These are phyloP conservation scores for Cercospora zeina DNA, from an alignment of 2,329 filamentous ascomycete genomes.

Conservation along the genomic window DNA sequence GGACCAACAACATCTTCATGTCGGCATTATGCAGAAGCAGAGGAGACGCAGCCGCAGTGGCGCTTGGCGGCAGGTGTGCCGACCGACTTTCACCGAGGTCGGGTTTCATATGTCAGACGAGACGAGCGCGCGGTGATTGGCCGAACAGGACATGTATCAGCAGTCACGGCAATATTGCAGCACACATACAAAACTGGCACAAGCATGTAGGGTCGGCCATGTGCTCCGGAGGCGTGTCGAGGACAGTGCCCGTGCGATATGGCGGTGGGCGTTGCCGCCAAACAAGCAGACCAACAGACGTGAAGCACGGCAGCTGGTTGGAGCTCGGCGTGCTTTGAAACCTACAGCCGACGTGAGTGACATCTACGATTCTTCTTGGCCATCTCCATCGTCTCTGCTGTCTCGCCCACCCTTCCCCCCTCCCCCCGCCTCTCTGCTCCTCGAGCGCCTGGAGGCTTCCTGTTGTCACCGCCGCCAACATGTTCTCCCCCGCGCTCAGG, in stretches of 20 bases:
- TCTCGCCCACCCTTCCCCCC: not conserved
- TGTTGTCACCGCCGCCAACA: slow-evolving; percentile 26
- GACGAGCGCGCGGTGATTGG: not conserved
- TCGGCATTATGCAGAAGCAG: no score
- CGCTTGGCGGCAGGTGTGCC: not conserved
- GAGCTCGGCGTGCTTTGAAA: not conserved
- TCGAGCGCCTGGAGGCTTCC: slow-evolving; percentile 1
- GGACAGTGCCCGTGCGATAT: no score
- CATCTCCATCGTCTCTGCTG: not conserved
- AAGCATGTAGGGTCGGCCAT: no score
- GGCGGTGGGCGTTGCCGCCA: not conserved
- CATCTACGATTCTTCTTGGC: slow-evolving; percentile 11
- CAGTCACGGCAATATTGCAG: no score
- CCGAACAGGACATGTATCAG: not conserved
- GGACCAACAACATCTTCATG: no score
- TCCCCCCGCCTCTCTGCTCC: slow-evolving; percentile 3
- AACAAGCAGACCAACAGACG: not conserved
- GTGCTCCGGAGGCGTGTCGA: no score
- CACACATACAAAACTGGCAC: no score
- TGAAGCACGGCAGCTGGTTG: not conserved
- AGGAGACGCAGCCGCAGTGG: not conserved
- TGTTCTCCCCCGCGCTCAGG: slow-evolving; percentile 43
- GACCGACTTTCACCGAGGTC: slow-evolving; percentile 5
- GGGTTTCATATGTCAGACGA: not conserved
- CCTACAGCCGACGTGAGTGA: slow-evolving; percentile 1